Evolutionary conservation across 352 stramenopile genomes (phyloP), one percentile per base, ranked within the genome.

Genomic region (Pythium brassicae): DNA sequence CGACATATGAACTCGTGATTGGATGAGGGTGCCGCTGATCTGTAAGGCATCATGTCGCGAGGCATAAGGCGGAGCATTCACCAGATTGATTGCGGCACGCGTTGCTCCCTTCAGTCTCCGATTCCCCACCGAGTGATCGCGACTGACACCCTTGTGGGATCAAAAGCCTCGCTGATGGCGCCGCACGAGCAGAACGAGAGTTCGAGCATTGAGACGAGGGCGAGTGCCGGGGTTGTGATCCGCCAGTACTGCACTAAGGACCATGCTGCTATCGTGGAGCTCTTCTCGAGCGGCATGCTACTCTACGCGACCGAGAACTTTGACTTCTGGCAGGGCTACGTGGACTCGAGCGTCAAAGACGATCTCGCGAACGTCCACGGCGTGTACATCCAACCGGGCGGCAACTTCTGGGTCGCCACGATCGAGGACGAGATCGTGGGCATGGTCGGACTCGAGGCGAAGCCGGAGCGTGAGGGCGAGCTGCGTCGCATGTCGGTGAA

Each of bases 331-430:
- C 45, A 61, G 25, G 54, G 68, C 22, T 62, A 69, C 32, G 46
- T 55, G 44, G 58, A 59, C 34, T 47, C 53, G 19, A 50, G 50
- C 19, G 66, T 66, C 50, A 59, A 71, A 12, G 34, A 67, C 15
- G 71, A 79, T 23, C 50, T 79, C 27, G 57, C 57, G 12, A 57
- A 77, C 39, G 59, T 83, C 25, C 27, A 72, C 17, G 62, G 43
- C 42, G 69, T 62, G 19, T 83, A 79, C 54, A 49, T 74, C 20
- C 35, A 47, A 0, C 44, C 53, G 10, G 65, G 68, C 2, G 70
- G 72, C 11, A 83, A 78, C 52, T 79, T 74, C 50, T 83, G 68
- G 70, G 54, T 83, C 25, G 68, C 61, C 8, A 69, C 49, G 10
- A 22, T 40, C 7, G 49, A 53, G 55, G 57, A 53, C 42, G 61